Evolutionary conservation across 1,139 yeast genomes (phyloP).

Genomic region (Kodamaea derodonti): DNA sequence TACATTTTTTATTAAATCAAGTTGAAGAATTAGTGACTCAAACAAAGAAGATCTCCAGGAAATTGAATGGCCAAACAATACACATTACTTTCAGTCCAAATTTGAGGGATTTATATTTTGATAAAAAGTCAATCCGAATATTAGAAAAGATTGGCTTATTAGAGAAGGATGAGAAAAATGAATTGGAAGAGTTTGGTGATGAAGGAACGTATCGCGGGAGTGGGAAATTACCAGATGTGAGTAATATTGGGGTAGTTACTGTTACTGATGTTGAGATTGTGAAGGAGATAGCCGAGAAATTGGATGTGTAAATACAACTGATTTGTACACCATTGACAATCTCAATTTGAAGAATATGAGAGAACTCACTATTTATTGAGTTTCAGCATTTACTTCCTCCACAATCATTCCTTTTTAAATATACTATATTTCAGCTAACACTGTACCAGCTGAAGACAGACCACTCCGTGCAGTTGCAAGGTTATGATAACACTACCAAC

Average conservation of each 20-base stretch:
- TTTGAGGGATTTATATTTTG: constrained; percentile 18
- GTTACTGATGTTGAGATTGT: constrained; percentile 6
- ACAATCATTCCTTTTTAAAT: too few relatives aligned
- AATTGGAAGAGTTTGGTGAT: constrained; percentile 1
- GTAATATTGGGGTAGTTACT: constrained; percentile 3
- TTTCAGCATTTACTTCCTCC: too few relatives aligned
- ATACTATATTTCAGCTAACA: too few relatives aligned
- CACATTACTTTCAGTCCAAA: constrained; percentile 12
- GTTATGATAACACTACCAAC: too few relatives aligned
- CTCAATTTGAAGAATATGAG: too few relatives aligned
- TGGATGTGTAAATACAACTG: too few relatives aligned
- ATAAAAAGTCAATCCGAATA: constrained; percentile 15
- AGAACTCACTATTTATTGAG: too few relatives aligned
- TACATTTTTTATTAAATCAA: constrained; percentile 42
- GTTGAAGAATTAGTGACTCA: constrained; percentile 38
- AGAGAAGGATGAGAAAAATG: not conserved
- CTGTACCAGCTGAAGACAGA: too few relatives aligned
- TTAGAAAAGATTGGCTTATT: constrained; percentile 13
- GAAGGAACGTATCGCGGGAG: not conserved
- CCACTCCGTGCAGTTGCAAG: too few relatives aligned
- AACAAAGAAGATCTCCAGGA: constrained; percentile 30
- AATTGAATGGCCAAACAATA: constrained; percentile 17
- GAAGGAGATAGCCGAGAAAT: constrained; percentile 6
- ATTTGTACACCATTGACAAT: not conserved
- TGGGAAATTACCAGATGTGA: not conserved